Conservation (phyloP, 2,329 filamentous ascomycete species). For the Trichoderma semiorbis region DNA sequence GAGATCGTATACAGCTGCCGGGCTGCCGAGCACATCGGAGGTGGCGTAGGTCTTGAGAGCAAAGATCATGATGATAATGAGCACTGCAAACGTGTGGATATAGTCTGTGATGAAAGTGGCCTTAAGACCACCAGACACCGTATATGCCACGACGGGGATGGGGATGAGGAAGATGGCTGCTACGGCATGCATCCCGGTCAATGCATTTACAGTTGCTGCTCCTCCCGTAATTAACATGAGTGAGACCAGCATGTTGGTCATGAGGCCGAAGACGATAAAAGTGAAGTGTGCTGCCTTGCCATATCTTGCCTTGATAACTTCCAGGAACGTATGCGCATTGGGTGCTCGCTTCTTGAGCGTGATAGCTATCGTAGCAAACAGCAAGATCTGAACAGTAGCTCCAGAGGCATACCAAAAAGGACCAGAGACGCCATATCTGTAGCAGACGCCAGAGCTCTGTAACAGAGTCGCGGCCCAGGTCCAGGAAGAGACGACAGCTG, state of each 20-base stretch:
- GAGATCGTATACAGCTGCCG: constrained; percentile 72
- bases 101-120: constrained; percentile 84
- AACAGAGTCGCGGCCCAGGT: constrained; percentile 86
- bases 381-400: constrained; percentile 81
- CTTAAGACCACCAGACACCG: constrained; percentile 75
- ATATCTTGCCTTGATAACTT: constrained; percentile 79
- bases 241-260: constrained; percentile 84
- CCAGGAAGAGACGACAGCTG: constrained; percentile 90
- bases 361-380: constrained; percentile 88
- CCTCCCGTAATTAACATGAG: constrained; percentile 87
- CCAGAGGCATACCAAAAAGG: constrained; percentile 61
- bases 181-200: constrained; percentile 53
- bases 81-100: constrained; percentile 78
- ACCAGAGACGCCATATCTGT: constrained; percentile 68
- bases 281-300: constrained; percentile 68
- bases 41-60: constrained; percentile 78
- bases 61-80: constrained; percentile 84
- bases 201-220: constrained; percentile 50
- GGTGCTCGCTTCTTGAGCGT: constrained; percentile 83
- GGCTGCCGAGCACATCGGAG: constrained; percentile 68
- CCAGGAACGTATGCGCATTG: constrained; percentile 81
- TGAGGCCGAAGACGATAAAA: constrained; percentile 77
- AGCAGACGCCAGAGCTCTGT: constrained; percentile 77
- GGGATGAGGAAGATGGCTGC: constrained; percentile 57
- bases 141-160: constrained; percentile 61